Conservation (phyloP, 106 monocot genomes). For the Dioscorea dumetorum region DNA sequence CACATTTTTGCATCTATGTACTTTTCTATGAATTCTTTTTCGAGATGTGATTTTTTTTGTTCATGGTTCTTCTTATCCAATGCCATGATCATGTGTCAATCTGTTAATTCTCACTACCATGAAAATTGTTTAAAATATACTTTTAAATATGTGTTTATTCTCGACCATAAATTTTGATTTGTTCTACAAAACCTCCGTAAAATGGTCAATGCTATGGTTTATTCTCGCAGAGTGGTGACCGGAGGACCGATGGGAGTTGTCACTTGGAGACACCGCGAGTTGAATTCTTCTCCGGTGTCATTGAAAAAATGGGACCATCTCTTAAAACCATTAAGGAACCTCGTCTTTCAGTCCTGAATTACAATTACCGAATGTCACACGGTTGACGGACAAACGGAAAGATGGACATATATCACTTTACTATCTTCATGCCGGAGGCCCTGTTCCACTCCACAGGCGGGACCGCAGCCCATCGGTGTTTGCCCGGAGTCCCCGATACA, state of each 20-base stretch:
- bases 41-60: too few species aligned
- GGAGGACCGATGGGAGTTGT: conserved; percentile 43
- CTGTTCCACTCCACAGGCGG: conserved; percentile 26
- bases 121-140: too few species aligned
- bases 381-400: conserved; percentile 33
- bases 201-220: too few species aligned
- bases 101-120: too few species aligned
- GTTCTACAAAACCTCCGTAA: too few species aligned
- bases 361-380: conserved; percentile 26
- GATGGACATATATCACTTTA: conserved; percentile 41
- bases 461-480: conserved; percentile 56
- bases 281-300: conserved; percentile 10
- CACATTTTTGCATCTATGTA: too few species aligned
- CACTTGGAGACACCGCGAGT: conserved; percentile 27
- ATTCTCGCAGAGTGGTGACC: conserved; percentile 26
- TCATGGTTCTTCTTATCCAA: too few species aligned
- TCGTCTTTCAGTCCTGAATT: not conserved
- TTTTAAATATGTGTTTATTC: too few species aligned
- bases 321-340: conserved; percentile 27
- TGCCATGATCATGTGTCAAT: too few species aligned
- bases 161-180: too few species aligned
- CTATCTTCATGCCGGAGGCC: conserved; percentile 18
- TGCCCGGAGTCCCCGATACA: conserved; percentile 39
- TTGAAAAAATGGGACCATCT: conserved; percentile 28
- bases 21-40: too few species aligned